phyloP scores from a whole-genome alignment of 2,329 filamentous ascomycete species.

The Paecilomyces variotii region DNA sequence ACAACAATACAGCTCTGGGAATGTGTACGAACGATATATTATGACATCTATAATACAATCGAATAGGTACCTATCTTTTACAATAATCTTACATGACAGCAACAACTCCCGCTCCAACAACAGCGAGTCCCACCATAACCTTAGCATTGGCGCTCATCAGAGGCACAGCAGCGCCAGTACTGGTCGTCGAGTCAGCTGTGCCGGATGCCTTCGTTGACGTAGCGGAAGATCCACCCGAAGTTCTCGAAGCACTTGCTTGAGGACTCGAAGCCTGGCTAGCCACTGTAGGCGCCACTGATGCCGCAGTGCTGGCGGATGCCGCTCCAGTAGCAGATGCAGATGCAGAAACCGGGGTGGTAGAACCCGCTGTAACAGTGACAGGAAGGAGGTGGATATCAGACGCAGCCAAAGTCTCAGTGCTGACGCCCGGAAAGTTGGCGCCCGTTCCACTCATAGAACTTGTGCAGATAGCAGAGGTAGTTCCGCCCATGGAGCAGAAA shows the following conservation, averaged over 20 bases:
- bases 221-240: background rate
- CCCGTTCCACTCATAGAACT: background rate
- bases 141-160: background rate
- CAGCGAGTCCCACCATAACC: background rate
- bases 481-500: background rate
- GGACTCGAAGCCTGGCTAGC: background rate
- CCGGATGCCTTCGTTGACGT: background rate
- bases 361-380: conserved; percentile 16
- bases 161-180: background rate
- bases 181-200: background rate
- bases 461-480: background rate
- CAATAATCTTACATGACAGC: background rate
- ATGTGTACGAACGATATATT: too few relatives aligned
- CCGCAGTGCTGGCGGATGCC: background rate
- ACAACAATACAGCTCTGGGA: too few relatives aligned
- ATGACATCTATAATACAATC: too few relatives aligned
- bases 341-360: conserved; percentile 3
- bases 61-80: too few relatives aligned
- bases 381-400: conserved; percentile 6
- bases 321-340: conserved; percentile 1
- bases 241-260: background rate
- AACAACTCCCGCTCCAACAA: background rate
- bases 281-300: background rate
- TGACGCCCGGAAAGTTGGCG: background rate
- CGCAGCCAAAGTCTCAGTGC: background rate